Conservation (phyloP, 169 alveolate genomes). For the Plasmodium coatneyi region DNA sequence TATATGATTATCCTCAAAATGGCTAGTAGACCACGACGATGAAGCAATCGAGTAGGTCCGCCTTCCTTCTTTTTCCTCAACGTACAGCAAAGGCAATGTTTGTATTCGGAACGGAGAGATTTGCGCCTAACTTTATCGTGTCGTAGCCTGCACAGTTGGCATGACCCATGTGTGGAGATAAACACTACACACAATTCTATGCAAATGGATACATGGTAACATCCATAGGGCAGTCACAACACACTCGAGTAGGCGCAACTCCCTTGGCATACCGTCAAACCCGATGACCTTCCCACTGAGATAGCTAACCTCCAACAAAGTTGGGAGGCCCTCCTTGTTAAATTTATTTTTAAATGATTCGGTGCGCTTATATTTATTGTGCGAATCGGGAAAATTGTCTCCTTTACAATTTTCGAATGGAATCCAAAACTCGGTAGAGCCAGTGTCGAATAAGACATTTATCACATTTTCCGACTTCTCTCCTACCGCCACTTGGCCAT, state of each 20-base stretch:
- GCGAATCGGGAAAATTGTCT: constrained; percentile 6
- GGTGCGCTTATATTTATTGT: constrained; percentile 54
- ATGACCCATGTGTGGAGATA: background rate
- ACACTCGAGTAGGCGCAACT: background rate
- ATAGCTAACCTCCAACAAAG: constrained; percentile 35
- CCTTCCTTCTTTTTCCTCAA: background rate
- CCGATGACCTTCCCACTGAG: constrained; percentile 64
- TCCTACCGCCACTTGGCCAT: constrained; percentile 67
- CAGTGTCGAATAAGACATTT: constrained; percentile 86
- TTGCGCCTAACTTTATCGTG: constrained; percentile 34
- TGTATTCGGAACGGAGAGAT: constrained; percentile 39
- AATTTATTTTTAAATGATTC: constrained; percentile 53
- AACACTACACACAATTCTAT: background rate
- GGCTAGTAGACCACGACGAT: background rate
- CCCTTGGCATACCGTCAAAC: constrained; percentile 53
- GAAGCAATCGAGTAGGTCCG: background rate
- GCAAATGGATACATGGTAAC: background rate
- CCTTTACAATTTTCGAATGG: constrained; percentile 77
- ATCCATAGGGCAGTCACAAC: background rate
- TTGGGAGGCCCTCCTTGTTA: constrained; percentile 56
- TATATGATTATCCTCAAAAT: background rate
- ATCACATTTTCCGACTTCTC: constrained; percentile 72
- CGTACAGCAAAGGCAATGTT: constrained; percentile 72
- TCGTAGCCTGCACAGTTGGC: constrained; percentile 61
- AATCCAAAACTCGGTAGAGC: constrained; percentile 86